Percentiles rank a stretch among this genome's conserved stretches.
Evolutionary conservation across 208 protist genomes (phyloP).

Genomic region (Naegleria gruberi): DNA sequence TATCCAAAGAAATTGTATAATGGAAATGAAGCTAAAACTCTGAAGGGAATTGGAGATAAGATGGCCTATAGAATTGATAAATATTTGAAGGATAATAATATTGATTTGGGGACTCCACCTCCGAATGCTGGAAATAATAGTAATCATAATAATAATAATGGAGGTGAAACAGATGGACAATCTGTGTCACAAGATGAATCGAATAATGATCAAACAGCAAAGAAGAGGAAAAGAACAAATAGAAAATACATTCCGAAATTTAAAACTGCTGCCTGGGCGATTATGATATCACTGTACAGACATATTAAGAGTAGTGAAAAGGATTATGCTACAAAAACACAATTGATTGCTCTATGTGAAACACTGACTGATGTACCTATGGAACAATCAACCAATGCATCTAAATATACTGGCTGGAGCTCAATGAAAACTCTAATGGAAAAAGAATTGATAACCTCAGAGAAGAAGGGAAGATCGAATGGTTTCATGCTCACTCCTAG

Average conservation of each 20-base stretch:
- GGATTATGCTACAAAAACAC: neutral
- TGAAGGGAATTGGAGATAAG: neutral
- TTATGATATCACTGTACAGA: neutral
- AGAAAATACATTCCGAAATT: neutral
- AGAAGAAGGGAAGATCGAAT: neutral
- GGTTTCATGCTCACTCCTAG: neutral
- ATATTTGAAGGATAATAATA: conserved; percentile 5
- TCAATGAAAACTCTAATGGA: neutral
- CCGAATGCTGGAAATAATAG: neutral
- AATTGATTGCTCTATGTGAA: no score
- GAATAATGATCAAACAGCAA: neutral
- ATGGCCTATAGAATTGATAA: neutral
- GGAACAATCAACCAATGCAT: neutral
- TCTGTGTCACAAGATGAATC: neutral
- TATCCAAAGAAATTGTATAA: neutral
- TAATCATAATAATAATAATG: neutral
- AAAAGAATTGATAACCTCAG: neutral
- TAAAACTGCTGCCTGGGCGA: neutral
- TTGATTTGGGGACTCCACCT: neutral
- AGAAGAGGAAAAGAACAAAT: neutral
- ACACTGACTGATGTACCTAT: neutral
- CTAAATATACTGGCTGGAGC: neutral
- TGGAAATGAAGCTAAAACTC: neutral
- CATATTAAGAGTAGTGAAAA: neutral
- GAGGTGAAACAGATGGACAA: neutral